phyloP scores from a whole-genome alignment of 176 grass and related monocot species.

The Tillandsia leiboldiana region DNA sequence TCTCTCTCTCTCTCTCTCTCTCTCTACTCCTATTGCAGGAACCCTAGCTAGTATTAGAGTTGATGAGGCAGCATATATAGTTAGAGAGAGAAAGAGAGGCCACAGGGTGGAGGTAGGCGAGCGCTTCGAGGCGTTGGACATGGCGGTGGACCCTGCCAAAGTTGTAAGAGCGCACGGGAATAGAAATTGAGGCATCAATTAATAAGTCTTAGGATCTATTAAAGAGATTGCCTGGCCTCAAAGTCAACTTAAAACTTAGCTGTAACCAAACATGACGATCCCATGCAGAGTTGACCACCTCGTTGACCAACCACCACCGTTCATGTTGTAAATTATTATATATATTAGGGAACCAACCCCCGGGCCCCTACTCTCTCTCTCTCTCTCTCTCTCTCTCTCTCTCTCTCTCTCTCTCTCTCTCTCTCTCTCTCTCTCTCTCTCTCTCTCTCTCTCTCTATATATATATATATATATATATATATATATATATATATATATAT shows the following conservation, averaged over 20 bases:
- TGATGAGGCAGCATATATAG: neutral
- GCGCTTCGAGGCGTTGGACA: neutral
- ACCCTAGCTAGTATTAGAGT: neutral
- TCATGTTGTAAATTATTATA: too few species aligned
- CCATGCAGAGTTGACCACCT: too few species aligned
- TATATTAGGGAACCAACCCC: too few species aligned
- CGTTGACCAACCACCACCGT: too few species aligned
- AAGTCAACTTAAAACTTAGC: conserved; percentile 2
- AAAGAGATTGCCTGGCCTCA: neutral
- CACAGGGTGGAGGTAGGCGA: neutral
- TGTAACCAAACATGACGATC: neutral
- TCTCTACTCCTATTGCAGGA: neutral
- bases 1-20: neutral
- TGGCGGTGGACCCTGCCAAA: neutral
- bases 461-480: too few species aligned
- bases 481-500: too few species aligned
- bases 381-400: too few species aligned
- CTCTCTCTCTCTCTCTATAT: too few species aligned
- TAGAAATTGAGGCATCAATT: conserved; percentile 5
- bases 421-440: too few species aligned
- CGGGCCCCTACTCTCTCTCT: too few species aligned
- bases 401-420: too few species aligned
- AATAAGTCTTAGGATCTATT: conserved; percentile 6
- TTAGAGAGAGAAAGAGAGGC: neutral
- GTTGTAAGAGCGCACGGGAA: neutral